Base-by-base conservation (phyloP, 2,329 filamentous ascomycete genomes). In the Ascomycota sp. region DNA sequence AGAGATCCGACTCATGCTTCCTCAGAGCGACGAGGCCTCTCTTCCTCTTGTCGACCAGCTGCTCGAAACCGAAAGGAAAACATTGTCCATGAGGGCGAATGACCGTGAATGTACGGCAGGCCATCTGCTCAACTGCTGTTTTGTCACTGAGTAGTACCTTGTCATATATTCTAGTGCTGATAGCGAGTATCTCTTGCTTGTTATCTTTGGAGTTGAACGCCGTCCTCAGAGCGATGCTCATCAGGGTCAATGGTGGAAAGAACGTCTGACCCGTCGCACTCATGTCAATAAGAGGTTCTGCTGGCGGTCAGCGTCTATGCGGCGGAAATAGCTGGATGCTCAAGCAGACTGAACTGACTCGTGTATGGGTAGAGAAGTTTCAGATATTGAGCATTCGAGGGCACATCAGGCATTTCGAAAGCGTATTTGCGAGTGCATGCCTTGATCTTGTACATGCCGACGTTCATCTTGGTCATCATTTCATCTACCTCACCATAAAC, bases 321-420 rank as follows among this genome's bases (percentile, higher is more conserved):
- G 13, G 10, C 8, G 13, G 11, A 28, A 7, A 12, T 5, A 19
- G 25, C 12, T 26, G 15, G 13, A 12, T 7, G 19, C 20, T 17
- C 4, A 3, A 23, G 3, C 3, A 10, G 13, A 9, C 31, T 22
- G 29, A 22, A 53, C 59, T 51, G 47, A 69, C 66, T 91, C 37
- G 78, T 75, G 46, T 98, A 98, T 4, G 86, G 81, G 45, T 98
- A 98, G 15, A 95, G 62, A n/a, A 94, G 64, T 52, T 98, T 95
- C 38, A 98, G 62, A 46, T 98, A 98, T 38, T 93, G 73, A 1
- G 71, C 73, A 52, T 95, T 82, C 46, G 75, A 85, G 2, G 89
- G 89, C 33, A 98, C 73, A 31, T 72, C 77, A 1, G 75, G 68
- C 30, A 98, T 57, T 50, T 98, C 89, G 49, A 98, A 98, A 1